Conservation (phyloP, 2,329 filamentous ascomycete genomes). For the Nigrograna mackinnonii region DNA sequence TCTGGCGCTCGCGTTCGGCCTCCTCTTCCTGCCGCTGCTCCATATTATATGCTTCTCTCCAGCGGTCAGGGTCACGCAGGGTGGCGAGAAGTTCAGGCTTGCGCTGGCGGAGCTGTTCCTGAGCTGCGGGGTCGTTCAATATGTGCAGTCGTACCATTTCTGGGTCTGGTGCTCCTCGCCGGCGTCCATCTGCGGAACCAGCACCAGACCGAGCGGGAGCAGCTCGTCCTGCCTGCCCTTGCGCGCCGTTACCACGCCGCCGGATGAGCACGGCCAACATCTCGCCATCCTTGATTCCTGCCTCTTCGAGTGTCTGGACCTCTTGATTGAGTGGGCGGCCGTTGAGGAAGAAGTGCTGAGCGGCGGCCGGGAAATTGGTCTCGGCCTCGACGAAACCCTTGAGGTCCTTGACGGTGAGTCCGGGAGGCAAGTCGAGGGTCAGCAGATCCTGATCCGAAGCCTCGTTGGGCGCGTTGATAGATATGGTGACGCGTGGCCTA, state of each 20-base stretch:
- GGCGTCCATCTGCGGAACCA: slow-evolving; percentile 13
- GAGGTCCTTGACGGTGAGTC: slow-evolving; percentile 82
- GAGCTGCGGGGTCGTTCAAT: slow-evolving; percentile 74
- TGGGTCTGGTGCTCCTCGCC: slow-evolving; percentile 55
- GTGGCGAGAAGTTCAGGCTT: slow-evolving; percentile 78
- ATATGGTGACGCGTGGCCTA: slow-evolving; percentile 84
- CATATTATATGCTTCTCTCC: slow-evolving; percentile 71
- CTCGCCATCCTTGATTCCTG: slow-evolving; percentile 83
- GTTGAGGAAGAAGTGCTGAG: slow-evolving; percentile 89
- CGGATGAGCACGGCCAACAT: slow-evolving; percentile 86
- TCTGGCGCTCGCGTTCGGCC: slow-evolving; percentile 75
- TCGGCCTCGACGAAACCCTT: slow-evolving; percentile 89
- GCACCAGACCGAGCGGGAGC: neutral
- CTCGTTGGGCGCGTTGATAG: slow-evolving; percentile 75
- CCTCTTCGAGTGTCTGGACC: slow-evolving; percentile 77
- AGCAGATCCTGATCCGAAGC: slow-evolving; percentile 73
- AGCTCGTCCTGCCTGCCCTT: slow-evolving; percentile 12
- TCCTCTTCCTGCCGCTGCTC: slow-evolving; percentile 72
- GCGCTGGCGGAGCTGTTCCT: slow-evolving; percentile 70
- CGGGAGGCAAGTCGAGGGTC: slow-evolving; percentile 78
- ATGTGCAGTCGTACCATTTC: slow-evolving; percentile 84
- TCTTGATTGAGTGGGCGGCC: slow-evolving; percentile 79
- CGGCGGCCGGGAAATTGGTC: slow-evolving; percentile 69
- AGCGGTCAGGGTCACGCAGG: slow-evolving; percentile 75
- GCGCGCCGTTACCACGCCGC: slow-evolving; percentile 29